Evolutionary conservation across 257 asterid genomes (phyloP), one percentile per base, ranked within the genome.

Genomic region (Coffea eugenioides): DNA sequence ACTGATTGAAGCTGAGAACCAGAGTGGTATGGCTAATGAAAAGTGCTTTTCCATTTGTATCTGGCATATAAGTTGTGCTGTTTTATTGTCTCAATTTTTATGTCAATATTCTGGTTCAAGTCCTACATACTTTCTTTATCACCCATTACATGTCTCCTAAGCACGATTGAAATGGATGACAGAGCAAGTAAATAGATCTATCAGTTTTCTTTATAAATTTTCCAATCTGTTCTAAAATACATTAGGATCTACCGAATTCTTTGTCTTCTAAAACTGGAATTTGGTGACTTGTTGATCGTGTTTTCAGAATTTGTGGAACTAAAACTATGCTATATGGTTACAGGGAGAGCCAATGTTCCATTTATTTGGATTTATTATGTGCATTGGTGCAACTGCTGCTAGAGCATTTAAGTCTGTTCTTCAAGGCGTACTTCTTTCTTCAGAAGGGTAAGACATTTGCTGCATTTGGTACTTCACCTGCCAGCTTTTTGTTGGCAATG

Each of bases 321-420:
- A 36, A 72, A 64, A 54, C 11, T 57, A n/a, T 20, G 49, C 27
- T 52, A 73, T 64, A 67, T 86, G 80, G 66, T 89, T 85, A 83
- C 86, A 93, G 99, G 99, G 99, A 6, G 98, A 93, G 75, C 99
- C 98, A 31, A 90, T 91, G 85, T 95, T 95, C 90, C 97, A 95
- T 80, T 83, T 93, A 79, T 95, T 84, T 72, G 99, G 99, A 83
- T 95, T 95, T 80, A 85, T 95, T 52, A 95, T 92, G 97, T 95
- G 98, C 84, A 80, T 93, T 79, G 80, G 97, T 72, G 98, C 99
- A 51, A 95, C 99, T 71, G 99, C 99, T 66, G 98, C 99, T 8
- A 90, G 99, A 67, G 99, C 99, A n/a, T 93, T 93, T 87, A 95
- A 95, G 89, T 93, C 99, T 14, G 98, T 93, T 80, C 99, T 95